Percentiles rank a stretch among this genome's conserved stretches.
These are phyloP conservation scores for Tulasnella sp. DNA, from an alignment of 768 basidiomycete genomes.

Conservation along the genomic window DNA sequence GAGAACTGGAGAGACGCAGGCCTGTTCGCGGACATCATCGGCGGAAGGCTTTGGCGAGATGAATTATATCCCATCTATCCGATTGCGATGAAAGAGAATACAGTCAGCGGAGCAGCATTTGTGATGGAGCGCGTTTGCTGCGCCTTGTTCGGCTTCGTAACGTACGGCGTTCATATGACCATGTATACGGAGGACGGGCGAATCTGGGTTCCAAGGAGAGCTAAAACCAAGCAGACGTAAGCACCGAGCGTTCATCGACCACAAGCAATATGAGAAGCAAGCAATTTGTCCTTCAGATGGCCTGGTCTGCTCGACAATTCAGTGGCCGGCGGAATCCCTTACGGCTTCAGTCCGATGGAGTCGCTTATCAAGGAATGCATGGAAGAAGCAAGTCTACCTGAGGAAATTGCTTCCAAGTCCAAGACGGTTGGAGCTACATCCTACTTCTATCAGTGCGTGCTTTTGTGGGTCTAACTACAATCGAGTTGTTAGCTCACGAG, in stretches of 20 bases:
- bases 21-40: slow-evolving; percentile 52
- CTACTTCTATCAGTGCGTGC: slow-evolving; percentile 62
- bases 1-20: slow-evolving; percentile 63
- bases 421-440: slow-evolving; percentile 58
- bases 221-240: slow-evolving; percentile 80
- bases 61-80: slow-evolving; percentile 80
- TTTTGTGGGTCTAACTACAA: too few relatives aligned
- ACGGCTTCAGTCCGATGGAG: slow-evolving; percentile 60
- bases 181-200: slow-evolving; percentile 48
- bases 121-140: slow-evolving; percentile 85
- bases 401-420: slow-evolving; percentile 49
- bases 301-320: slow-evolving; percentile 83
- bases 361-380: slow-evolving; percentile 80
- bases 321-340: slow-evolving; percentile 84
- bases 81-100: slow-evolving; percentile 40
- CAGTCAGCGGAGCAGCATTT: slow-evolving; percentile 57
- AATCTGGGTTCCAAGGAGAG: slow-evolving; percentile 82
- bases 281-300: slow-evolving; percentile 37
- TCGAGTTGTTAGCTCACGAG: neutral
- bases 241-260: slow-evolving; percentile 22
- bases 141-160: slow-evolving; percentile 77
- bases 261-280: neutral
- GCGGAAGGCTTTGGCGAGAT: slow-evolving; percentile 68
- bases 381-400: slow-evolving; percentile 82
- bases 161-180: slow-evolving; percentile 88